A percentile compares a stretch with the other conserved stretches of the same genome.
phyloP scores from a whole-genome alignment of 352 stramenopile species.

The Phytophthora multivora region DNA sequence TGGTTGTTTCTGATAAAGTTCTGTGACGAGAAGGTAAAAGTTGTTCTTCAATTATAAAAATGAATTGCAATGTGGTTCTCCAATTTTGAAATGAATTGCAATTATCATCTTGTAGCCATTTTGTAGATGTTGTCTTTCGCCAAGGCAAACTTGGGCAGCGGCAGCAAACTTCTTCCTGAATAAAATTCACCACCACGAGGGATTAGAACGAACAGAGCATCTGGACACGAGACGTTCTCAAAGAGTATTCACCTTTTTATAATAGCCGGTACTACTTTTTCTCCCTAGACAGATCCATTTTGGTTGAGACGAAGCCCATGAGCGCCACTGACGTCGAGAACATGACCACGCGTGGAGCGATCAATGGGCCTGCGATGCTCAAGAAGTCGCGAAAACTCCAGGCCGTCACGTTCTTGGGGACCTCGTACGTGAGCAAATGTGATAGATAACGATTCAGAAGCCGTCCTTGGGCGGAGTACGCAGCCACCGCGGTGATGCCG shows the following conservation, averaged over 20 bases:
- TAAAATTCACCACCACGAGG: too few species aligned
- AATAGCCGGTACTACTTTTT: conserved; percentile 14
- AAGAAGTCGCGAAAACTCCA: conserved; percentile 78
- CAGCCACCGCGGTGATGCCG: conserved; percentile 34
- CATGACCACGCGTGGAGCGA: conserved; percentile 66
- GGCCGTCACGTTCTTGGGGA: conserved; percentile 65
- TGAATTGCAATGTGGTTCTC: too few species aligned
- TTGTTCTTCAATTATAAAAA: too few species aligned
- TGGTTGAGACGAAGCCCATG: conserved; percentile 75
- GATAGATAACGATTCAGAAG: conserved; percentile 63
- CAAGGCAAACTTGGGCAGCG: too few species aligned
- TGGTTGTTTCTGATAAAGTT: too few species aligned
- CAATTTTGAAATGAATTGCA: not conserved
- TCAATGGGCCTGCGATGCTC: conserved; percentile 59
- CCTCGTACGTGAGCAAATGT: conserved; percentile 73
- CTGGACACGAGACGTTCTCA: not conserved
- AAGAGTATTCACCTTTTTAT: conserved; percentile 1
- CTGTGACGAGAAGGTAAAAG: too few species aligned
- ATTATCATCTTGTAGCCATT: too few species aligned
- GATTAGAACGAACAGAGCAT: too few species aligned
- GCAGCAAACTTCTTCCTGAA: too few species aligned
- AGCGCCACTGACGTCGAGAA: conserved; percentile 66
- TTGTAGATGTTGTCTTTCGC: too few species aligned
- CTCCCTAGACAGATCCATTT: conserved; percentile 42
- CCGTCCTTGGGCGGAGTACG: conserved; percentile 58